Evolutionary conservation across 371 early-diverging fungal genomes (phyloP), one percentile per base, ranked within the genome.

Genomic region (Dichotomocladium elegans): DNA sequence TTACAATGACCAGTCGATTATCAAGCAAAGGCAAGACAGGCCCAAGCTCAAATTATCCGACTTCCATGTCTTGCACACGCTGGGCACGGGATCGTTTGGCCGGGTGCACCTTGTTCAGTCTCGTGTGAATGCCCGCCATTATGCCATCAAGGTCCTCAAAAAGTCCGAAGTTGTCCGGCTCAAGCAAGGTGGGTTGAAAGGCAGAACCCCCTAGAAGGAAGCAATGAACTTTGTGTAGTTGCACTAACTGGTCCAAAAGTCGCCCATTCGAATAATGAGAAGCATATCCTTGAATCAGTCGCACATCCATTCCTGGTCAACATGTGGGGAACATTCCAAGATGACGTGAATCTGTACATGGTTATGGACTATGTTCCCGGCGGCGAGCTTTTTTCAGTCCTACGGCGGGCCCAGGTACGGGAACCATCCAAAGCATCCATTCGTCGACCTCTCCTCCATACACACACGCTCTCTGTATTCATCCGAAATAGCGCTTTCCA

Each of bases 31-130:
- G 22, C 62, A 64, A 26, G 60, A 67, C 57, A 62, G 66, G 35
- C 78, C 81, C 43, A 80, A 84, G 48, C 75, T 88, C 31, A 77
- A 77, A 56, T 66, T 90, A 30, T 69, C 72, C 24, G 87, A 89
- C 52, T 90, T 88, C 55, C 78, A 80, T 51, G 68, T 90, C 51
- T 72, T 82, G 46, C 81, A 90, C 27, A 91, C 90, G 11, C 57
- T 99, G 19, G 99, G 99, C 11, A 96, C 97, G 0, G 99, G 99
- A 10, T 95, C 98, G 8, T 99, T 99, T 80, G 99, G 99, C 19
- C 90, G 98, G 19, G 99, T 99, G 35, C 95, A 94, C 70, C 80
- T 99, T 21, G 94, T 90, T 15, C 86, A 82, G 45, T 82, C 83
- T 43, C 83, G 85, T 52, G 72, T 74, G 55, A 91, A 87, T 47